phyloP scores from a whole-genome alignment of 179 eudicot genomes.

The Drosera spatulata region DNA sequence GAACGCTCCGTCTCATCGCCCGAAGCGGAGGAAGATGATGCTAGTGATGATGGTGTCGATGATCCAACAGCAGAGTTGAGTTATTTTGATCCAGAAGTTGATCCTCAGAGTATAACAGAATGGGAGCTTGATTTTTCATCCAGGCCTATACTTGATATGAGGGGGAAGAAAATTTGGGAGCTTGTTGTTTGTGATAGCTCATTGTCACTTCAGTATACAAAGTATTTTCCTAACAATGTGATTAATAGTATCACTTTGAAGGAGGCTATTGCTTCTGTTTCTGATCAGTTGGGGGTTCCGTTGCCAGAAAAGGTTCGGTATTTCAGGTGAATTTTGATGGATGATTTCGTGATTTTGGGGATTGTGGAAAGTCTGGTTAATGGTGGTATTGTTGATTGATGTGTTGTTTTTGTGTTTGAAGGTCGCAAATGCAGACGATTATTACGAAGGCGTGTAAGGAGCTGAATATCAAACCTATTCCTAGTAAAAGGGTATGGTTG shows the following conservation, averaged over 20 bases:
- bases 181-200: slow-evolving; percentile 79
- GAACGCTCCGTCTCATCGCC: slow-evolving; percentile 48
- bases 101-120: slow-evolving; percentile 55
- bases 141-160: slow-evolving; percentile 86
- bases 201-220: slow-evolving; percentile 84
- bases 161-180: slow-evolving; percentile 96
- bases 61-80: slow-evolving; percentile 83
- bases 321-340: slow-evolving; percentile 46
- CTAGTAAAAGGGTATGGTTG: slow-evolving; percentile 71
- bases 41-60: slow-evolving; percentile 21
- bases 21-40: slow-evolving; percentile 8
- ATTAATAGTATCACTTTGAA: slow-evolving; percentile 85
- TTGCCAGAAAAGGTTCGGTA: slow-evolving; percentile 72
- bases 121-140: slow-evolving; percentile 97
- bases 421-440: slow-evolving; percentile 98
- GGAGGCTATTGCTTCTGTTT: slow-evolving; percentile 54
- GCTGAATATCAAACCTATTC: slow-evolving; percentile 69
- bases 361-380: not conserved
- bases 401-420: slow-evolving; percentile 17
- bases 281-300: slow-evolving; percentile 78
- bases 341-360: not conserved
- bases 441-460: slow-evolving; percentile 89
- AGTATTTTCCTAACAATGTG: slow-evolving; percentile 89
- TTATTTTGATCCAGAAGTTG: slow-evolving; percentile 62
- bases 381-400: not conserved